These are phyloP conservation scores for Amanita jacksonii DNA, from an alignment of 768 basidiomycete species.

Conservation along the genomic window DNA sequence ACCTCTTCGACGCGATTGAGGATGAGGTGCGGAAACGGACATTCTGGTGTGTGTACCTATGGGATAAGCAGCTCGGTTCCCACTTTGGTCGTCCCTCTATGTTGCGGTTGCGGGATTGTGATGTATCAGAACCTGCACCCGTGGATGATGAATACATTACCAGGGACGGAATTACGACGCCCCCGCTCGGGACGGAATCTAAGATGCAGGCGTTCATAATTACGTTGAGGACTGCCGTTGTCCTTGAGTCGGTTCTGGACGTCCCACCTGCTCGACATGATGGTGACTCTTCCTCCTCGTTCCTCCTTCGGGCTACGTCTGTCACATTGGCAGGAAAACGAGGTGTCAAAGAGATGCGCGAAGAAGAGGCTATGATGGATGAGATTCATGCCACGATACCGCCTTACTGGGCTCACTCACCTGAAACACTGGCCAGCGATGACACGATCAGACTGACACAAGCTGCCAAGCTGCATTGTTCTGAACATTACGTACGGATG, in stretches of 20 bases:
- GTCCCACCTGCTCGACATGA: constrained; percentile 58
- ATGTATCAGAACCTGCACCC: constrained; percentile 77
- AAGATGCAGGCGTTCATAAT: constrained; percentile 77
- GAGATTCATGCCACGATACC: constrained; percentile 69
- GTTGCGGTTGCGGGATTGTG: constrained; percentile 81
- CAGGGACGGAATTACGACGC: constrained; percentile 53
- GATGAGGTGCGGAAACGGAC: constrained; percentile 90
- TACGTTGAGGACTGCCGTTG: constrained; percentile 70
- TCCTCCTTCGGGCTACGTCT: constrained; percentile 62
- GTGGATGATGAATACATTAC: constrained; percentile 90
- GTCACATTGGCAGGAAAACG: constrained; percentile 50
- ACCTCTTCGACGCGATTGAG: constrained; percentile 83
- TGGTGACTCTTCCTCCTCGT: constrained; percentile 57
- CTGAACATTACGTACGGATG: constrained; percentile 81
- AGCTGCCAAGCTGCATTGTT: constrained; percentile 76
- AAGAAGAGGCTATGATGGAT: constrained; percentile 75
- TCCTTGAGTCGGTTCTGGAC: constrained; percentile 83
- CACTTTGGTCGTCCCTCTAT: constrained; percentile 87
- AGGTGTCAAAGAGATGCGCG: constrained; percentile 56
- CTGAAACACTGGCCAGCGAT: constrained; percentile 72
- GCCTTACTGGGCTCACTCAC: constrained; percentile 68
- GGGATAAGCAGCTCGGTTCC: constrained; percentile 89
- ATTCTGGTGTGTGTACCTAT: constrained; percentile 94
- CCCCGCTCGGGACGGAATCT: constrained; percentile 64
- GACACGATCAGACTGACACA: constrained; percentile 89